A percentile compares a stretch with the other conserved stretches of the same genome.
Conservation (phyloP, 106 monocot species). For the Triglochin maritima region DNA sequence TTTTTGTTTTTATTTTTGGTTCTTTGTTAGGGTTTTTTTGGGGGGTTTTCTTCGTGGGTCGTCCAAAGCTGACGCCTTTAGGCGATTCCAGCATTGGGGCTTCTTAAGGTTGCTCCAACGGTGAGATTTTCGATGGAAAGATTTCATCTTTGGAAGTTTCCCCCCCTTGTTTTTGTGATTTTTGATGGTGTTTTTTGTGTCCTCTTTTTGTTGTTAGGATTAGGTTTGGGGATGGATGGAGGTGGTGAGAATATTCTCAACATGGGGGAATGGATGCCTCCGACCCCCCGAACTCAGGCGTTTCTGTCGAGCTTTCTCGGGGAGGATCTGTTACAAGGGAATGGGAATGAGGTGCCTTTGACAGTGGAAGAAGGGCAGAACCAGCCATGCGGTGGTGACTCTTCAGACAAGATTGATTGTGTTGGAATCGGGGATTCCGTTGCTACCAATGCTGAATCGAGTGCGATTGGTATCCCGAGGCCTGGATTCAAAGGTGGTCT, state of each 20-base stretch:
- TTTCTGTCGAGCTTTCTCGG: conserved; percentile 32
- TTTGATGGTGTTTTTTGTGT: neutral
- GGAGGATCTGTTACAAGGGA: conserved; percentile 26
- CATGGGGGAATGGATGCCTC: conserved; percentile 42
- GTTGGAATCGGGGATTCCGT: conserved; percentile 10
- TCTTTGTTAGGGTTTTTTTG: neutral
- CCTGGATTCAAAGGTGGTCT: conserved; percentile 34
- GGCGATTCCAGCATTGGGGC: too few relatives aligned
- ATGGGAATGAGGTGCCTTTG: conserved; percentile 7
- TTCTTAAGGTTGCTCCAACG: neutral
- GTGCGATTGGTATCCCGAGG: conserved; percentile 19
- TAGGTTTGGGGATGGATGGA: conserved; percentile 15
- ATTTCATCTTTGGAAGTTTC: neutral
- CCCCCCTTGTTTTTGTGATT: neutral
- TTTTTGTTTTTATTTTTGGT: neutral
- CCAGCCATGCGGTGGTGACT: conserved; percentile 4
- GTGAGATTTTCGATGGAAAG: neutral
- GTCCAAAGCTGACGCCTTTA: too few relatives aligned
- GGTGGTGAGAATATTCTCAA: conserved; percentile 28
- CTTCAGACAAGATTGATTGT: too few relatives aligned
- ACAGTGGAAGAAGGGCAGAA: conserved; percentile 12
- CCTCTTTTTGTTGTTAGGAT: neutral
- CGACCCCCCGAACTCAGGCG: conserved; percentile 48
- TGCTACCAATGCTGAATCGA: conserved; percentile 7
- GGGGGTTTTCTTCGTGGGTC: neutral